Percentiles rank a stretch among this genome's conserved stretches.
phyloP scores from a whole-genome alignment of 371 early-diverging fungal genomes.

The Saksenaea vasiformis region DNA sequence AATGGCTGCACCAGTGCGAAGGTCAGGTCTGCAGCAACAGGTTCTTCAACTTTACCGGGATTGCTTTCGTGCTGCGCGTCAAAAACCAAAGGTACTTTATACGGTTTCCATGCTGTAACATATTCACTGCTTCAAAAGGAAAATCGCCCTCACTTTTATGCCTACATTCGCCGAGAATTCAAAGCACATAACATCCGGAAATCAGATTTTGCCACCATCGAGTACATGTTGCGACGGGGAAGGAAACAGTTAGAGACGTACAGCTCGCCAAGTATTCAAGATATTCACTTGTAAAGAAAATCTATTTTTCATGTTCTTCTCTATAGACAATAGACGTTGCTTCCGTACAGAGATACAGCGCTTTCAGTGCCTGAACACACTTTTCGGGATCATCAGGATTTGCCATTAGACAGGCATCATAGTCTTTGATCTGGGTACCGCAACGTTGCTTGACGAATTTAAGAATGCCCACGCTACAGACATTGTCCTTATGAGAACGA shows the following conservation, averaged over 20 bases:
- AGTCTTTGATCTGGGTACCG: conserved; percentile 63
- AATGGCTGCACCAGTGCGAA: conserved; percentile 43
- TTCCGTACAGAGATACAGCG: conserved; percentile 66
- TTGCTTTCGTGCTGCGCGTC: conserved; percentile 60
- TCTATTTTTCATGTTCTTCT: conserved; percentile 6
- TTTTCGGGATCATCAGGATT: conserved; percentile 66
- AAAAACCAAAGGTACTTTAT: conserved; percentile 52
- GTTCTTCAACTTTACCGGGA: conserved; percentile 59
- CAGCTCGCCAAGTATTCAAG: conserved; percentile 57
- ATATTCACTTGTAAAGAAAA: conserved; percentile 50
- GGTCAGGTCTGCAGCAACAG: conserved; percentile 65
- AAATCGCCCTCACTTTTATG: conserved; percentile 57
- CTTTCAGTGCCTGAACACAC: conserved; percentile 63
- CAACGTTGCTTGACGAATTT: conserved; percentile 77
- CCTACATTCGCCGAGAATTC: conserved; percentile 63
- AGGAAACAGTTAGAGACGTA: conserved; percentile 58
- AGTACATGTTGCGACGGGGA: conserved; percentile 64
- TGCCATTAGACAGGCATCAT: conserved; percentile 66
- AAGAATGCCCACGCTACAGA: conserved; percentile 62
- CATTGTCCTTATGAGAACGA: conserved; percentile 16
- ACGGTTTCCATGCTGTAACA: background rate
- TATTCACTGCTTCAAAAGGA: conserved; percentile 27
- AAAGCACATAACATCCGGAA: conserved; percentile 53
- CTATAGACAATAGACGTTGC: conserved; percentile 48
- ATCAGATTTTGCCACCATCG: conserved; percentile 66